phyloP scores from a whole-genome alignment of 2,329 filamentous ascomycete species.

The Clarireedia hainanense region DNA sequence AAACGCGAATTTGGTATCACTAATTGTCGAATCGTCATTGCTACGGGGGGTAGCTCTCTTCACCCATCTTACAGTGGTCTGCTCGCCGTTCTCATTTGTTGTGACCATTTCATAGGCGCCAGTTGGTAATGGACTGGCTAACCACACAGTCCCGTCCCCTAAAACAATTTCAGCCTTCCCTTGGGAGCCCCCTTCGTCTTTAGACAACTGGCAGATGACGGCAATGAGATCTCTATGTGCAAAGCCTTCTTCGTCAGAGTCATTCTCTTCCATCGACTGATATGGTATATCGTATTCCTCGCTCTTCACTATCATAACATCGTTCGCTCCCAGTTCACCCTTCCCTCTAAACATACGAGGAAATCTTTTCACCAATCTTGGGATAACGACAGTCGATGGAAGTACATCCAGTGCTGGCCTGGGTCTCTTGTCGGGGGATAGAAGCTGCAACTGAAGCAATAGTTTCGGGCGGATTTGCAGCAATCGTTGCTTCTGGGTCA shows the following conservation, averaged over 20 bases:
- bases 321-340: constrained; percentile 56
- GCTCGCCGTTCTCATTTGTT: constrained; percentile 44
- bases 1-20: constrained; percentile 60
- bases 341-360: constrained; percentile 57
- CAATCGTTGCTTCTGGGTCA: constrained; percentile 47
- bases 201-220: constrained; percentile 55
- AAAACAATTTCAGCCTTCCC: constrained; percentile 54
- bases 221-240: constrained; percentile 53
- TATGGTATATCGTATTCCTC: constrained; percentile 50
- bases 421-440: constrained; percentile 53
- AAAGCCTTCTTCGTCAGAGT: constrained; percentile 43
- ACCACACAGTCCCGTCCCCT: constrained; percentile 53
- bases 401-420: constrained; percentile 67
- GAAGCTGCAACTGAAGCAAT: constrained; percentile 62
- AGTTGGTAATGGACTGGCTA: constrained; percentile 41
- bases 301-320: constrained; percentile 63
- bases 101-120: constrained; percentile 60
- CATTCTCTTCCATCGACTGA: constrained; percentile 44
- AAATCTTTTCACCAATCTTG: constrained; percentile 51
- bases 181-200: constrained; percentile 39
- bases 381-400: constrained; percentile 56
- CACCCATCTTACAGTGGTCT: constrained; percentile 62
- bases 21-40: constrained; percentile 17
- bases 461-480: constrained; percentile 60
- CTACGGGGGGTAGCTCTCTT: constrained; percentile 37